Evolutionary conservation across 106 monocot genomes (phyloP).

Genomic region (Allium cepa): DNA sequence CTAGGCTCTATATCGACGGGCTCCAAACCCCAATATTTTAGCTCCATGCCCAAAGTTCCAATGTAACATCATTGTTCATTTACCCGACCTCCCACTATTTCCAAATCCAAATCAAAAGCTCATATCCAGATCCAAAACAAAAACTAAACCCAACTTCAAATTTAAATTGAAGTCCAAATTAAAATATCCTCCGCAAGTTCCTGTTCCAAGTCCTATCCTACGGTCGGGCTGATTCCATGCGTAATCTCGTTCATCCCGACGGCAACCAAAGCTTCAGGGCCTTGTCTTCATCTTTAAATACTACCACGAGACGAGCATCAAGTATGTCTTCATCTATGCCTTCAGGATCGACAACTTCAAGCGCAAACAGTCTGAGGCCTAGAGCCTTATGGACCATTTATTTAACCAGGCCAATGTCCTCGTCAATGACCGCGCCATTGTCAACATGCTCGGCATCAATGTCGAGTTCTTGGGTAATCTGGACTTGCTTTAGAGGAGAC

Average conservation of each 20-base stretch:
- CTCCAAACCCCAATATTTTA: too few relatives aligned
- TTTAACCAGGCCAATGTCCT: constrained; percentile 14
- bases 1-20: too few relatives aligned
- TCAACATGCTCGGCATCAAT: constrained; percentile 16
- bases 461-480: constrained; percentile 26
- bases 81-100: too few relatives aligned
- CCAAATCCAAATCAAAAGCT: too few relatives aligned
- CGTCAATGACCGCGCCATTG: neutral
- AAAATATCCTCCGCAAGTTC: constrained; percentile 7
- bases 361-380: constrained; percentile 12
- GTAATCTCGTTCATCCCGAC: constrained; percentile 45
- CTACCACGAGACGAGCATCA: constrained; percentile 32
- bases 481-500: constrained; percentile 5
- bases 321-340: constrained; percentile 20
- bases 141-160: too few relatives aligned
- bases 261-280: constrained; percentile 32
- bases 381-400: constrained; percentile 20
- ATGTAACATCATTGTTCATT: too few relatives aligned
- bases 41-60: too few relatives aligned
- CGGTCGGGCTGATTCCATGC: constrained; percentile 21
- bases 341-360: constrained; percentile 54
- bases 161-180: too few relatives aligned
- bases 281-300: constrained; percentile 21
- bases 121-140: too few relatives aligned
- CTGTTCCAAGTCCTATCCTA: constrained; percentile 25